phyloP scores from a whole-genome alignment of 208 protist species.

The Leishmania turanica region DNA sequence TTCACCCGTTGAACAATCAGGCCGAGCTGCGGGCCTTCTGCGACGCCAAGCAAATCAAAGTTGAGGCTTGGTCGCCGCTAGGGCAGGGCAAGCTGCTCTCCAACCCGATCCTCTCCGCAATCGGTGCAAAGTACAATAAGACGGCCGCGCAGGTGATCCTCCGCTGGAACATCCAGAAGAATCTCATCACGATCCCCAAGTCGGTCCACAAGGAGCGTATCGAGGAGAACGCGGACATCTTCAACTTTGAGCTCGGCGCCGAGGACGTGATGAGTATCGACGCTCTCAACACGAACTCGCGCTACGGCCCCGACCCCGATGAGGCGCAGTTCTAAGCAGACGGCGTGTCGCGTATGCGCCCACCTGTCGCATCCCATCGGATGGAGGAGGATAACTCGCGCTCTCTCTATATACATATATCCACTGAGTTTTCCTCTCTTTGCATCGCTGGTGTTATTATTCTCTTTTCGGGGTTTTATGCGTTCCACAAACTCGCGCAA shows the following conservation, averaged over 20 bases:
- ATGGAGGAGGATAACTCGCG: neutral
- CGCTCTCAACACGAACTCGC: constrained; percentile 43
- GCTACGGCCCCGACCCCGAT: constrained; percentile 52
- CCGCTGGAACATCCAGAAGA: constrained; percentile 65
- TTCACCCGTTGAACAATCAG: constrained; percentile 78
- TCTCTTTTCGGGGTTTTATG: neutral
- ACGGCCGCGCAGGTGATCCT: constrained; percentile 69
- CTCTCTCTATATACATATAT: neutral
- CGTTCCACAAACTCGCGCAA: neutral
- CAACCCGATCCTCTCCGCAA: constrained; percentile 25
- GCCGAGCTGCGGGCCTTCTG: constrained; percentile 69
- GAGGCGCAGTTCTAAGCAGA: constrained; percentile 14
- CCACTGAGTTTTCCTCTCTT: no score
- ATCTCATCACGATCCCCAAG: constrained; percentile 89
- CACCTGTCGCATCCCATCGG: neutral
- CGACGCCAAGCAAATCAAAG: constrained; percentile 51
- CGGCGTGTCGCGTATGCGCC: neutral
- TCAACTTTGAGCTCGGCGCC: constrained; percentile 61
- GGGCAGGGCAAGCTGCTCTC: constrained; percentile 49
- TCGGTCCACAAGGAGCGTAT: constrained; percentile 74
- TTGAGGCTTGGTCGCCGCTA: constrained; percentile 85
- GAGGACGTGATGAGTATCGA: constrained; percentile 67
- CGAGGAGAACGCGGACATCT: constrained; percentile 76
- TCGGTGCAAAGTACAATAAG: constrained; percentile 38
- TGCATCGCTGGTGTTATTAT: neutral